Conservation (phyloP, 257 asterid species). For the Solanum pinnatisectum region DNA sequence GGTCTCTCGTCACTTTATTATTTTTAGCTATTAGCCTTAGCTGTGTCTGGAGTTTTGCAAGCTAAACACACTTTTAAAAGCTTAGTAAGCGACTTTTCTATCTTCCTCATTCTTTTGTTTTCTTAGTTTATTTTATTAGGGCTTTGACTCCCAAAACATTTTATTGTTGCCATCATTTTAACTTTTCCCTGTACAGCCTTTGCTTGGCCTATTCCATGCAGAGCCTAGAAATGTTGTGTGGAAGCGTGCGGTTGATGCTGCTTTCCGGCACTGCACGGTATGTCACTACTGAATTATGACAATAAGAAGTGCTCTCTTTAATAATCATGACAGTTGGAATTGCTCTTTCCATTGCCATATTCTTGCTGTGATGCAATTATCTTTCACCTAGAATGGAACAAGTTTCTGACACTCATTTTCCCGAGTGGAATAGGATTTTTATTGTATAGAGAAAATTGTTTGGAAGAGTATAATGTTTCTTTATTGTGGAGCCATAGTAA, state of each 20-base stretch:
- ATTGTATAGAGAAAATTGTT: background rate
- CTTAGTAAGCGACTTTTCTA: background rate
- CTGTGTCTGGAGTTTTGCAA: background rate
- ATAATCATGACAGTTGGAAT: background rate
- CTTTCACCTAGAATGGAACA: background rate
- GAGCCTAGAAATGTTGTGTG: constrained; percentile 71
- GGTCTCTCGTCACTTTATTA: background rate
- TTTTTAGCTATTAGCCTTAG: background rate
- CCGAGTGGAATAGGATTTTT: background rate
- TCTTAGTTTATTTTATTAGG: background rate
- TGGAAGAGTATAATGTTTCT: background rate
- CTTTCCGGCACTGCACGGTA: constrained; percentile 61
- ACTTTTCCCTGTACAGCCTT: constrained; percentile 49
- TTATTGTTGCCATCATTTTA: background rate
- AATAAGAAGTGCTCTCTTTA: background rate
- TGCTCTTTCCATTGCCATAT: background rate
- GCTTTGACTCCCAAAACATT: background rate
- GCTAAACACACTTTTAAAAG: background rate
- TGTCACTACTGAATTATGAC: background rate
- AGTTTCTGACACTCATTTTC: background rate
- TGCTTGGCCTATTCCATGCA: constrained; percentile 66
- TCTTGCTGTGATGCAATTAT: background rate
- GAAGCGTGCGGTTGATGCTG: constrained; percentile 91
- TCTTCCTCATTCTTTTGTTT: background rate
- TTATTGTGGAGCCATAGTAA: background rate